Evolutionary conservation across 1,139 yeast genomes (phyloP).

Genomic region (Saccharomyces hybrid): DNA sequence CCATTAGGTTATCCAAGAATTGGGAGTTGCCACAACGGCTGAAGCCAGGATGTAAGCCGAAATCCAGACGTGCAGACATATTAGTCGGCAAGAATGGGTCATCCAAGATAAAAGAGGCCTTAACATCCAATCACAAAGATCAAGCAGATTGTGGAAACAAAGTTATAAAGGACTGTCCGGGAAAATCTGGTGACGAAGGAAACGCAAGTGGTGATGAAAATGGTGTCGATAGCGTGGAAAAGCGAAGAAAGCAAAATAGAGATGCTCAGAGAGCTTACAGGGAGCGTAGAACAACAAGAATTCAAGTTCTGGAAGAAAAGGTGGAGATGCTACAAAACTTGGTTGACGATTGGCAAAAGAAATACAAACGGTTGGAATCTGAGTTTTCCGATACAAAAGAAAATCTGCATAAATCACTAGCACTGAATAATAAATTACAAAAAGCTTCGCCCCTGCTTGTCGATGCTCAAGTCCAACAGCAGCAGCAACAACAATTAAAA

Average conservation of each 20-base stretch:
- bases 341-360: conserved; percentile 43
- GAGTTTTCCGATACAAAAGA: neutral
- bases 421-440: neutral
- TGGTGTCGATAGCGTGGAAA: conserved; percentile 54
- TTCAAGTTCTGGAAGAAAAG: conserved; percentile 48
- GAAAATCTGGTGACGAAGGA: neutral
- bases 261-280: conserved; percentile 90
- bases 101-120: neutral
- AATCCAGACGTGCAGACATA: neutral
- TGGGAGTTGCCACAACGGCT: conserved; percentile 16
- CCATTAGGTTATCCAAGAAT: conserved; percentile 18
- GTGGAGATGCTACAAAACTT: conserved; percentile 58
- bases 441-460: neutral
- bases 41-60: conserved; percentile 15
- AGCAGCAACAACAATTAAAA: neutral
- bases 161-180: neutral
- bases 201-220: conserved; percentile 1
- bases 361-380: conserved; percentile 1
- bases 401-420: neutral
- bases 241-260: conserved; percentile 86
- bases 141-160: neutral
- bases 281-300: conserved; percentile 35
- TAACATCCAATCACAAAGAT: neutral
- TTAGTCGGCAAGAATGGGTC: neutral
- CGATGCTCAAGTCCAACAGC: neutral